These are phyloP conservation scores for Lathyrus aphaca DNA, from an alignment of 306 rosid species.

Conservation along the genomic window DNA sequence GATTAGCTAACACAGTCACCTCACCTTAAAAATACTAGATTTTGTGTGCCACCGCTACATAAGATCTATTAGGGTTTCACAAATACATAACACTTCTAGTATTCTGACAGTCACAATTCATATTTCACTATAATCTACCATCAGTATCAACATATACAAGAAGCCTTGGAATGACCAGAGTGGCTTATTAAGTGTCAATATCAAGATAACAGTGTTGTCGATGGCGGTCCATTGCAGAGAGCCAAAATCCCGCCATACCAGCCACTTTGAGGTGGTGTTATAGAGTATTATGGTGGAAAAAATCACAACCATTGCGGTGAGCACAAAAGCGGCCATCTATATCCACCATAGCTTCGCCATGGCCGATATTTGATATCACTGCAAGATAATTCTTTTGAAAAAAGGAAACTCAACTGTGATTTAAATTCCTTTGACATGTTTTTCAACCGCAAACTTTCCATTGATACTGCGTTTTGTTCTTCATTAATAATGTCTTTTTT, in stretches of 20 bases:
- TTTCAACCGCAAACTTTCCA: conserved; percentile 5
- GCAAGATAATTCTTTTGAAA: not conserved
- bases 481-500: not conserved
- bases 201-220: no score
- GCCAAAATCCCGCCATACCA: no score
- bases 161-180: not conserved
- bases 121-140: not conserved
- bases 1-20: not conserved
- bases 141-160: not conserved
- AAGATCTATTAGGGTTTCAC: not conserved
- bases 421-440: not conserved
- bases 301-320: no score
- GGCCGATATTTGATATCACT: no score
- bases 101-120: not conserved
- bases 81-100: not conserved
- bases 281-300: no score
- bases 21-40: not conserved
- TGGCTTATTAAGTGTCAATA: not conserved
- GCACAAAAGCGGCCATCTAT: no score
- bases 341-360: no score
- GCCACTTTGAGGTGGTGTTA: no score
- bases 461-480: conserved; percentile 19
- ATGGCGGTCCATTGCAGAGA: no score
- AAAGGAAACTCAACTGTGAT: conserved; percentile 1
- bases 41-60: not conserved